Percentiles rank a stretch among this genome's conserved stretches.
These are phyloP conservation scores for Eutrema heterophyllum DNA, from an alignment of 345 rosid species.

Conservation along the genomic window DNA sequence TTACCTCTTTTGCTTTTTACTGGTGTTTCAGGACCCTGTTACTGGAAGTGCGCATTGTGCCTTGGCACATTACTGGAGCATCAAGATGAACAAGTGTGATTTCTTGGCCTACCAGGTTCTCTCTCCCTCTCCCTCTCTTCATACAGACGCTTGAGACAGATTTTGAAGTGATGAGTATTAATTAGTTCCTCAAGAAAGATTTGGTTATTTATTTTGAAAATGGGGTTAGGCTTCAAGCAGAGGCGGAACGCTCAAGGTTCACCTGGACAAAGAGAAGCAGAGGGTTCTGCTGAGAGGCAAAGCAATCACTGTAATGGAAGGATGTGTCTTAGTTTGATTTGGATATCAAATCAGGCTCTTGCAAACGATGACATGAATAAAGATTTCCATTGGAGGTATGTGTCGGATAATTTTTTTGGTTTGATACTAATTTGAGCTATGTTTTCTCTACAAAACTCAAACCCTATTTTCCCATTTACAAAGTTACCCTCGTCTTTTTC, in stretches of 20 bases:
- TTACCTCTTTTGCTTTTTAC: neutral
- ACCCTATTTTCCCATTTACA: too few species aligned
- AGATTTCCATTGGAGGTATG: neutral
- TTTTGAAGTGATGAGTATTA: neutral
- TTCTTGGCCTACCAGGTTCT: slow-evolving; percentile 46
- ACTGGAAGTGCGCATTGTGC: slow-evolving; percentile 77
- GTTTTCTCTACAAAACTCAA: too few species aligned
- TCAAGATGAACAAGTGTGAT: slow-evolving; percentile 56
- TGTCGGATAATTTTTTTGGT: too few species aligned
- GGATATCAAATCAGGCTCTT: neutral
- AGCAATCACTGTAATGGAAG: slow-evolving; percentile 63
- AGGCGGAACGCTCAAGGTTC: slow-evolving; percentile 49
- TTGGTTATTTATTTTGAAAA: neutral
- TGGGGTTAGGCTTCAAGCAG: slow-evolving; percentile 55
- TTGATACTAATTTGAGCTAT: too few species aligned
- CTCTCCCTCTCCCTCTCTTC: neutral
- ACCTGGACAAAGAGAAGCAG: slow-evolving; percentile 41
- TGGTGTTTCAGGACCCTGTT: slow-evolving; percentile 61
- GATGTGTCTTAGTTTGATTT: slow-evolving; percentile 45
- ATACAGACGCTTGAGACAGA: neutral
- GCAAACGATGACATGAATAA: neutral
- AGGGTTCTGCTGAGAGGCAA: slow-evolving; percentile 62
- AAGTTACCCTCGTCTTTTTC: too few species aligned
- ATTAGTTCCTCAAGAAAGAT: neutral
- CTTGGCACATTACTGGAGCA: slow-evolving; percentile 66